phyloP scores from a whole-genome alignment of 345 rosid genomes.

The Gossypium bickii region DNA sequence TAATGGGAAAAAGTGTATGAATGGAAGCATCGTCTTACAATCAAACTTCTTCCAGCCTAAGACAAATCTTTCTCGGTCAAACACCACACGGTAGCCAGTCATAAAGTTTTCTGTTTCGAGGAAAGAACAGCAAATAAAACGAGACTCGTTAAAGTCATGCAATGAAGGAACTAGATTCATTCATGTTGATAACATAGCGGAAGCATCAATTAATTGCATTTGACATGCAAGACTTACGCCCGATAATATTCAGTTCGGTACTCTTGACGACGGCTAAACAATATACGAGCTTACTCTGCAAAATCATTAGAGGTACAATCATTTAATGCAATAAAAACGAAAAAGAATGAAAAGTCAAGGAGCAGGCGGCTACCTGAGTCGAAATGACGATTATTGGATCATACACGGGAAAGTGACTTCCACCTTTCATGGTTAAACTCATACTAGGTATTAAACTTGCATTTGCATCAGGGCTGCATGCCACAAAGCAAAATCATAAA shows the following conservation, averaged over 20 bases:
- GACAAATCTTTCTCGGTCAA: constrained; percentile 67
- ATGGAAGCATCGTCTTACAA: constrained; percentile 37
- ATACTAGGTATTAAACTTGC: constrained; percentile 60
- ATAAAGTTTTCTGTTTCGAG: constrained; percentile 67
- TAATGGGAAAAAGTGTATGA: background rate
- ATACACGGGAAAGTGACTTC: constrained; percentile 49
- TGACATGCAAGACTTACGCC: constrained; percentile 46
- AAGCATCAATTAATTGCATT: background rate
- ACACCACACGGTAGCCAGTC: constrained; percentile 74
- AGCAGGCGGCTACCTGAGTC: constrained; percentile 37
- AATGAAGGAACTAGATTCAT: constrained; percentile 1
- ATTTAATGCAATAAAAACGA: background rate
- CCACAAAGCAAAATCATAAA: constrained; percentile 18
- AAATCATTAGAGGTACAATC: background rate
- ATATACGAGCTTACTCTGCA: constrained; percentile 56
- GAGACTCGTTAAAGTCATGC: background rate
- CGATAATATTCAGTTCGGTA: constrained; percentile 65
- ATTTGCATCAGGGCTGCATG: constrained; percentile 55
- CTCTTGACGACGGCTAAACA: constrained; percentile 75
- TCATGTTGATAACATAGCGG: background rate
- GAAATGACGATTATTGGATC: constrained; percentile 75
- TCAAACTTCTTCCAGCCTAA: constrained; percentile 83
- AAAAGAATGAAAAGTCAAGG: background rate
- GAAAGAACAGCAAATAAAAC: background rate
- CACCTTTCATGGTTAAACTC: constrained; percentile 71